Evolutionary conservation across 441 rosid species (phyloP).

Genomic region (Jatropha podagrica): DNA sequence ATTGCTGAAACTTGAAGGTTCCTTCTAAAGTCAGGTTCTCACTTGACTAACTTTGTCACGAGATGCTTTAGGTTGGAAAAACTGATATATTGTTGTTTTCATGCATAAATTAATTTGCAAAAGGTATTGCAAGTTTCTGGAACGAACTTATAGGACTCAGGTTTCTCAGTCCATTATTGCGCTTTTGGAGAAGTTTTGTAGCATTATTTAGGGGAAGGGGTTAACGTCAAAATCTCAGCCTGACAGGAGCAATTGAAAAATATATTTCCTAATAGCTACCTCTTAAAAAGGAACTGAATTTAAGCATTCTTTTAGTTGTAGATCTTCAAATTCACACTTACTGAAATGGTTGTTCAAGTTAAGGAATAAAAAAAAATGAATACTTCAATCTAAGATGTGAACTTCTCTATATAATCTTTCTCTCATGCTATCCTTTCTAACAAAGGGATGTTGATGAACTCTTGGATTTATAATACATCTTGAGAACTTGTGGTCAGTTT

Average conservation of each 20-base stretch:
- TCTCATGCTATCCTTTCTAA: not conserved
- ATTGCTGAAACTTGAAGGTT: not conserved
- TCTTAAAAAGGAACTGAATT: not conserved
- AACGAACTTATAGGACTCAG: not conserved
- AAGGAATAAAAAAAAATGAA: not conserved
- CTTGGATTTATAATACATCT: not conserved
- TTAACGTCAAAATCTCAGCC: not conserved
- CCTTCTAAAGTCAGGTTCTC: not conserved
- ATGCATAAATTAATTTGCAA: not conserved
- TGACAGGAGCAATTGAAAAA: not conserved
- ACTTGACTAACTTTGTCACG: not conserved
- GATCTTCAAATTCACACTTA: not conserved
- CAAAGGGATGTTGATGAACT: not conserved
- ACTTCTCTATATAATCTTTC: not conserved
- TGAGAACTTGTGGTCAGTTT: not conserved
- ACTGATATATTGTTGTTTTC: not conserved
- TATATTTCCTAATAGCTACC: not conserved
- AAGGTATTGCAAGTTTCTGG: not conserved
- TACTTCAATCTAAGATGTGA: not conserved
- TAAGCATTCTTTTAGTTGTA: not conserved
- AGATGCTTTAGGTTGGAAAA: not conserved
- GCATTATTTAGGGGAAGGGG: not conserved
- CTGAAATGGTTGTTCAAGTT: not conserved
- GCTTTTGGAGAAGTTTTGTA: not conserved
- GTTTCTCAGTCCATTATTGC: not conserved